phyloP scores from a whole-genome alignment of 78 protist species.

The Dictyostelium brefeldianum region DNA sequence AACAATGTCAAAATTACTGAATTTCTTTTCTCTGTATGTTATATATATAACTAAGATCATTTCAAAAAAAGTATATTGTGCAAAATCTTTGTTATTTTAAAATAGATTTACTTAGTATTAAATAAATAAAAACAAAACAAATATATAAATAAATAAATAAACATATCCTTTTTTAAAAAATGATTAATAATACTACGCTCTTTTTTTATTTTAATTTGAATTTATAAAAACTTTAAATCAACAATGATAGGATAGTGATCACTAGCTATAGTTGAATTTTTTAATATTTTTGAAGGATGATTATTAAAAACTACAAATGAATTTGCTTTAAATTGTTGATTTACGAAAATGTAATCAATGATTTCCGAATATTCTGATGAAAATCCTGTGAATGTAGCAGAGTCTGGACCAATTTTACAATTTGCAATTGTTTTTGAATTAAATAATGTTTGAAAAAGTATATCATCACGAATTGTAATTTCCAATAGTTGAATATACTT shows the following conservation, averaged over 20 bases:
- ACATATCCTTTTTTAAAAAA: too few relatives aligned
- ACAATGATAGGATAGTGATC: conserved; percentile 44
- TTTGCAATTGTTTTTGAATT: not conserved
- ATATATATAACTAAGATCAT: not conserved
- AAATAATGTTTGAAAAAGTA: not conserved
- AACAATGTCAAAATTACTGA: not conserved
- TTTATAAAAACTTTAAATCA: conserved; percentile 20
- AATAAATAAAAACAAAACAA: too few relatives aligned
- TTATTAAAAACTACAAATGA: conserved; percentile 18
- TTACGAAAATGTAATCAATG: conserved; percentile 33
- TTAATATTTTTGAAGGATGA: not conserved
- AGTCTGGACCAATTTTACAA: conserved; percentile 26
- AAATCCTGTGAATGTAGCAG: conserved; percentile 59
- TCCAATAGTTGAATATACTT: conserved; percentile 4
- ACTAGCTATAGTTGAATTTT: conserved; percentile 1
- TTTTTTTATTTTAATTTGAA: not conserved
- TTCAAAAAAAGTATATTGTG: not conserved
- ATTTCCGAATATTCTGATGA: not conserved
- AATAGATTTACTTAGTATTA: too few relatives aligned
- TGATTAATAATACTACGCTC: too few relatives aligned
- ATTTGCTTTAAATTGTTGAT: not conserved
- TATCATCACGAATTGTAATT: conserved; percentile 1
- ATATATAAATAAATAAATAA: too few relatives aligned
- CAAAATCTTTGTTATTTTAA: too few relatives aligned
- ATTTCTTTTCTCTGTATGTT: not conserved